Conservation (phyloP, 495 filamentous ascomycete genomes). For the Achaetomiella virescens region DNA sequence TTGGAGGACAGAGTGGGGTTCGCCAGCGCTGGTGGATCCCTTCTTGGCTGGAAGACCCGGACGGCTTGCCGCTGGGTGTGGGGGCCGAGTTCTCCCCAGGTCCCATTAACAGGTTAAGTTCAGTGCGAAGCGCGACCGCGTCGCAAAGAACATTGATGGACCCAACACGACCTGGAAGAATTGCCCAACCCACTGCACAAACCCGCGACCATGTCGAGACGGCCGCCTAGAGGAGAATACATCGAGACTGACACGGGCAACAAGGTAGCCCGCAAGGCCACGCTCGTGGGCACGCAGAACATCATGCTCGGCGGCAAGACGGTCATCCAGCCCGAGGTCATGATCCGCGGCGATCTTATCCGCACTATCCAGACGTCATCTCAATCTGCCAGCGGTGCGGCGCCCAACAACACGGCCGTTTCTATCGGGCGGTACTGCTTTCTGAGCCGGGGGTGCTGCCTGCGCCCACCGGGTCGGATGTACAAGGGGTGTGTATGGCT, state of each 20-base stretch:
- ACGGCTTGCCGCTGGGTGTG: too few species aligned
- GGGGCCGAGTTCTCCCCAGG: too few species aligned
- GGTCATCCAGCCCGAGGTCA: constrained; percentile 84
- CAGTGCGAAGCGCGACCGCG: not conserved
- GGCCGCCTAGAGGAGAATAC: constrained; percentile 78
- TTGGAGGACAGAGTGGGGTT: too few species aligned
- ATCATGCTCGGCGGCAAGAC: constrained; percentile 96
- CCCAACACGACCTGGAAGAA: not conserved
- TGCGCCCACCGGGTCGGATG: constrained; percentile 71
- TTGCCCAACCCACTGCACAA: not conserved
- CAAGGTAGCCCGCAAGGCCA: constrained; percentile 87
- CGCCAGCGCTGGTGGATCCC: too few species aligned
- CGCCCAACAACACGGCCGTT: constrained; percentile 59
- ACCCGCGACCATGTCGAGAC: constrained; percentile 58
- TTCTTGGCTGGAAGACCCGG: too few species aligned
- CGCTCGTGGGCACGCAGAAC: constrained; percentile 89
- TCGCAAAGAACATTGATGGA: not conserved
- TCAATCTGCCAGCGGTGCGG: constrained; percentile 24
- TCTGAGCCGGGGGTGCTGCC: constrained; percentile 61
- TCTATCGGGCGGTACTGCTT: constrained; percentile 85
- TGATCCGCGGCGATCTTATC: constrained; percentile 85
- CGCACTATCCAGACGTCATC: constrained; percentile 44
- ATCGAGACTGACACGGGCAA: constrained; percentile 99
- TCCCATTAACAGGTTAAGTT: too few species aligned
- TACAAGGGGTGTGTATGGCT: constrained; percentile 55